These are phyloP conservation scores for Pseudocercospora musae DNA, from an alignment of 2,329 filamentous ascomycete species.

Conservation along the genomic window DNA sequence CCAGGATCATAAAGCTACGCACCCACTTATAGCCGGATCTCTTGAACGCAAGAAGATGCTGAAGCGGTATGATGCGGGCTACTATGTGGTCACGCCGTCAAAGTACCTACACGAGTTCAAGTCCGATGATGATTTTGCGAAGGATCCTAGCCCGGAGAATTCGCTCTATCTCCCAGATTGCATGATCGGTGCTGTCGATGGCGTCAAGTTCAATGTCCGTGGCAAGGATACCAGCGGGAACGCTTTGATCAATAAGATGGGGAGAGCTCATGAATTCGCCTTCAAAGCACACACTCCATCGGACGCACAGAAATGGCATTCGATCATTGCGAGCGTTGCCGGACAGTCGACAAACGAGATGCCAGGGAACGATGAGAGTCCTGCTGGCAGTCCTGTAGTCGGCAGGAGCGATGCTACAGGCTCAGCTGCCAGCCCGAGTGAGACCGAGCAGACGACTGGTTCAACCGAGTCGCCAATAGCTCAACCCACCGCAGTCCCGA, in stretches of 20 bases:
- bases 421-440: not conserved
- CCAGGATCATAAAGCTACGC: slow-evolving; percentile 75
- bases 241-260: slow-evolving; percentile 75
- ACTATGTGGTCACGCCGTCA: slow-evolving; percentile 86
- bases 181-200: slow-evolving; percentile 66
- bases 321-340: slow-evolving; percentile 62
- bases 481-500: not conserved
- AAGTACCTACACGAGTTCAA: slow-evolving; percentile 96
- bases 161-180: slow-evolving; percentile 93
- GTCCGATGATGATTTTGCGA: slow-evolving; percentile 71
- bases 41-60: slow-evolving; percentile 90
- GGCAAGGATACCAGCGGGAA: slow-evolving; percentile 83
- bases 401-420: slow-evolving; percentile 8
- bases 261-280: slow-evolving; percentile 71
- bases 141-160: slow-evolving; percentile 78
- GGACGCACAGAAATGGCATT: slow-evolving; percentile 83
- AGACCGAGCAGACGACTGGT: not conserved
- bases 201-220: slow-evolving; percentile 88
- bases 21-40: slow-evolving; percentile 79
- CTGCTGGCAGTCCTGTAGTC: slow-evolving; percentile 32
- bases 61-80: slow-evolving; percentile 72
- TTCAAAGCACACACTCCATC: slow-evolving; percentile 83
- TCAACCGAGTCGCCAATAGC: not conserved
- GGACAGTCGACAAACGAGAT: slow-evolving; percentile 47
- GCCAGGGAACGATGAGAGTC: slow-evolving; percentile 38